phyloP scores from a whole-genome alignment of 73 alveolate genomes.

The Diophrys appendiculata region DNA sequence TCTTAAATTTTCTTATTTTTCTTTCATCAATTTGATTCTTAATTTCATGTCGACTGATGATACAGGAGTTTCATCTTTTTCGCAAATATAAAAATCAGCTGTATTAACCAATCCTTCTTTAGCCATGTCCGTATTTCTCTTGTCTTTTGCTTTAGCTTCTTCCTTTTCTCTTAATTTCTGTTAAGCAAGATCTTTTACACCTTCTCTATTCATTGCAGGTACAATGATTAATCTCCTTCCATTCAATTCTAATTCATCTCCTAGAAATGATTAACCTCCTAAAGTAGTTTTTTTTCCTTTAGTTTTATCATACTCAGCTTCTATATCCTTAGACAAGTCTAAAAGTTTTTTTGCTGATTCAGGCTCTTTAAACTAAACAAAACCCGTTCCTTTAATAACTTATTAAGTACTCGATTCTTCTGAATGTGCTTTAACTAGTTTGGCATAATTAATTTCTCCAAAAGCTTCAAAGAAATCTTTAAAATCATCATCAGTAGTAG shows the following conservation, averaged over 20 bases:
- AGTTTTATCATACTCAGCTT: constrained; percentile 5
- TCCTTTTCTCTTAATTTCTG: constrained; percentile 1
- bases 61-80: constrained; percentile 15
- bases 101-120: constrained; percentile 54
- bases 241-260: constrained; percentile 50
- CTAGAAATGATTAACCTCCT: constrained; percentile 10
- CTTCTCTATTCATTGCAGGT: constrained; percentile 31
- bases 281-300: constrained; percentile 5
- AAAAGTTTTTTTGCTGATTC: constrained; percentile 33
- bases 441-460: constrained; percentile 67
- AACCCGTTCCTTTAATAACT: constrained; percentile 51
- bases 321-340: constrained; percentile 13
- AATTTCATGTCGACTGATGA: constrained; percentile 37
- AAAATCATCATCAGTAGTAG: constrained; percentile 73
- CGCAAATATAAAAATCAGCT: constrained; percentile 26
- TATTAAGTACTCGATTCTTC: too few relatives aligned
- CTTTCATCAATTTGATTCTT: constrained; percentile 28
- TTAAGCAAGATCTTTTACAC: not conserved
- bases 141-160: constrained; percentile 40
- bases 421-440: too few relatives aligned
- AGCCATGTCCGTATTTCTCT: constrained; percentile 25
- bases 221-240: constrained; percentile 40
- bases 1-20: constrained; percentile 8
- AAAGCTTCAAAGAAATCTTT: constrained; percentile 70
- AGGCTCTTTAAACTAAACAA: constrained; percentile 36